Evolutionary conservation across 2,329 filamentous ascomycete species (phyloP).

Genomic region (Aschersonia sp.): DNA sequence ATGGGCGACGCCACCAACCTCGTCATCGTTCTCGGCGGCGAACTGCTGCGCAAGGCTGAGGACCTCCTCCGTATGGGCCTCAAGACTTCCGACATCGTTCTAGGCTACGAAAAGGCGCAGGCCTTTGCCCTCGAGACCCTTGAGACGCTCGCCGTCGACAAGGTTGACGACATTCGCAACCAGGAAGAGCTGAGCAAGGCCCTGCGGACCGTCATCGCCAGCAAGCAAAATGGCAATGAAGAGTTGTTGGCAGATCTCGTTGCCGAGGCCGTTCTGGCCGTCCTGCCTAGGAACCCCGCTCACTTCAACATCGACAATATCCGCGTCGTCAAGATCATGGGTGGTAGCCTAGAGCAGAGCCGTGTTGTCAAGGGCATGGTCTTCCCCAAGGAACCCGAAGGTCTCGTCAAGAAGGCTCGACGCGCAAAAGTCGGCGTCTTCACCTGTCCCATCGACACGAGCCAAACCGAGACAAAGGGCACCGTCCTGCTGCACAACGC

Average conservation of each 20-base stretch:
- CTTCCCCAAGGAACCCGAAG: constrained; percentile 90
- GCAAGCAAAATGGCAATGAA: constrained; percentile 92
- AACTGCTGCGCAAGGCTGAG: constrained; percentile 93
- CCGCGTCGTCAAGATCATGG: constrained; percentile 99
- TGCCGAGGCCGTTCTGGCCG: constrained; percentile 69
- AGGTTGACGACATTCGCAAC: constrained; percentile 70
- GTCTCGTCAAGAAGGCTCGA: constrained; percentile 73
- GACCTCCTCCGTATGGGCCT: constrained; percentile 91
- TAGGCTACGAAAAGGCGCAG: constrained; percentile 91
- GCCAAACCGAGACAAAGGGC: constrained; percentile 97
- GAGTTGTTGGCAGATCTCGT: constrained; percentile 77
- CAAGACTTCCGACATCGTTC: constrained; percentile 95
- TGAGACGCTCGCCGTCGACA: constrained; percentile 82
- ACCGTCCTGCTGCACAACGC: constrained; percentile 94
- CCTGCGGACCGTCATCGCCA: constrained; percentile 84
- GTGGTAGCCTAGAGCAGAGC: constrained; percentile 86
- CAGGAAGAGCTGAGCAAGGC: constrained; percentile 85
- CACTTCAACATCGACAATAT: constrained; percentile 99
- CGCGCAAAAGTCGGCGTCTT: constrained; percentile 96
- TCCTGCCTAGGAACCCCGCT: constrained; percentile 85
- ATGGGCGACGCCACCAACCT: constrained; percentile 98
- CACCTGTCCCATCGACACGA: constrained; percentile 89
- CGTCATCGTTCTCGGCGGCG: constrained; percentile 89
- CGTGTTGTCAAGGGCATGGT: constrained; percentile 97
- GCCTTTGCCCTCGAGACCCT: constrained; percentile 73